Evolutionary conservation across 352 stramenopile genomes (phyloP).

Genomic region (Aphanomyces astaci): DNA sequence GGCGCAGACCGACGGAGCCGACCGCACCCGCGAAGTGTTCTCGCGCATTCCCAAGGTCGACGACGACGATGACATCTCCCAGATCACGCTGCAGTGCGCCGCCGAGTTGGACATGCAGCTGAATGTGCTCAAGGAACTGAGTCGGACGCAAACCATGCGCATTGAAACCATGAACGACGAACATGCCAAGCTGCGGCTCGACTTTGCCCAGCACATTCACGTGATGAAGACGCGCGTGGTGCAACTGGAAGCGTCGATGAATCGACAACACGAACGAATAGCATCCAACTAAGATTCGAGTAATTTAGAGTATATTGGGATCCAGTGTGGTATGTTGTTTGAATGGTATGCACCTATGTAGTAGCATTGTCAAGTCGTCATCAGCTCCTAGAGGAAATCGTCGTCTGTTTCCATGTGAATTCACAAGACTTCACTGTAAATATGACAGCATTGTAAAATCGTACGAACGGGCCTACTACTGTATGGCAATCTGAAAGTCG

Average conservation of each 20-base stretch:
- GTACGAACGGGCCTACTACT: too few species aligned
- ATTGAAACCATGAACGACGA: constrained; percentile 22
- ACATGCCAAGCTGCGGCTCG: neutral
- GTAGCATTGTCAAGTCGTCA: too few species aligned
- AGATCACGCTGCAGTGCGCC: constrained; percentile 5
- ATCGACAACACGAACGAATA: neutral
- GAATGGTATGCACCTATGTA: too few species aligned
- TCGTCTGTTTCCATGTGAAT: too few species aligned
- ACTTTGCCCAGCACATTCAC: constrained; percentile 18
- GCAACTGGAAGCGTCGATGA: neutral
- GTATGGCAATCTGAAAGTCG: too few species aligned
- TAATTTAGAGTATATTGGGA: too few species aligned
- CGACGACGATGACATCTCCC: neutral
- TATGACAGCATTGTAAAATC: too few species aligned
- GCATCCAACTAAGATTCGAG: too few species aligned
- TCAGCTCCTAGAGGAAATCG: too few species aligned
- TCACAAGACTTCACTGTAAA: too few species aligned
- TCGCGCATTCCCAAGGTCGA: neutral
- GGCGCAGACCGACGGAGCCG: neutral
- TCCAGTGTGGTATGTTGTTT: too few species aligned
- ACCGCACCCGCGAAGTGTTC: neutral
- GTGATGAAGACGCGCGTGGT: constrained; percentile 6
- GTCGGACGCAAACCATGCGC: constrained; percentile 16
- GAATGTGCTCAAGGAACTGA: constrained; percentile 20
- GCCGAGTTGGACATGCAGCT: constrained; percentile 21